Base-by-base conservation (phyloP, 768 basidiomycete species). In the Amanita brunnescens region DNA sequence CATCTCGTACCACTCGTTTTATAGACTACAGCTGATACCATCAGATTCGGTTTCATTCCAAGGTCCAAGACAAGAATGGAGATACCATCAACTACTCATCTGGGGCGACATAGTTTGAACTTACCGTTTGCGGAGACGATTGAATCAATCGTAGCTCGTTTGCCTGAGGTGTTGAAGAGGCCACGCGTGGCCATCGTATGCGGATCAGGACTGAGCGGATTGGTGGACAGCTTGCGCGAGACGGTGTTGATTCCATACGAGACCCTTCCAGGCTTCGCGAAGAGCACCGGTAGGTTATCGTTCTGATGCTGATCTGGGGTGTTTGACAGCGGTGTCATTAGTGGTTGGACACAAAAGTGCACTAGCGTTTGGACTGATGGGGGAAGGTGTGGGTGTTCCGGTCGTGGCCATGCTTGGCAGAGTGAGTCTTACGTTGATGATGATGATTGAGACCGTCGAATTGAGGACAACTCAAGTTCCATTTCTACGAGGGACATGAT, bases 321-420 rank as follows among this genome's bases (percentile, higher is more conserved):
- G 3, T 18, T 37, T 26, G 37, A 34, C 47, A 32, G 32, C 10
- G 16, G 55, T 20, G 30, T 45, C n/a, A 30, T 32, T 49, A 90
- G 91, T 93, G 20, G 67, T 66, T n/a, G 91, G 92, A 23, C 92
- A 94, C 58, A 79, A 80, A 65, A 90, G 87, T 53, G 67, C 76
- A 6, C 71, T 94, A 18, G 88, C 89, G 0, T 93, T 94, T 65
- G 91, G 91, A 5, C 64, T 81, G 21, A 71, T 93, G 59, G 87
- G 89, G 0, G 60, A 64, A 26, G 75, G 71, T 4, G 67, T 74
- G 47, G 77, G 78, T n/a, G 75, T 86, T 0, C 87, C 92, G 0
- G 91, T 88, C 9, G 88, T 94, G 2, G 88, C 85, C 8, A 92
- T 92, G 87, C 81, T 94, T 26, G 91, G 91, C 53, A 73, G 92